Conservation (phyloP, 495 filamentous ascomycete genomes). For the Trichoderma reesei region DNA sequence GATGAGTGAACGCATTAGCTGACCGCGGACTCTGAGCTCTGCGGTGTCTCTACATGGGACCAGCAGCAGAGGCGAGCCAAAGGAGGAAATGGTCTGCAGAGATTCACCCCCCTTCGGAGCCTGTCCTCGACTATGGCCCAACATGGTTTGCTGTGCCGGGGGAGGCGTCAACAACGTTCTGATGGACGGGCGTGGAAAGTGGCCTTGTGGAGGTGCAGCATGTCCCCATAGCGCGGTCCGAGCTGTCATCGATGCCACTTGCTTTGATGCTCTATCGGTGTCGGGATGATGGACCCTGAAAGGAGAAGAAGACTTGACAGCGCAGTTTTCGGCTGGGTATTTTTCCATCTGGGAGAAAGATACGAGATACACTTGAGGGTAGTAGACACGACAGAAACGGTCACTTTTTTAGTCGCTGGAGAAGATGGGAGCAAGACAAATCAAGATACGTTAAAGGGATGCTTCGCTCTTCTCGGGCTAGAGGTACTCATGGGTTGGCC, state of each 20-base stretch:
- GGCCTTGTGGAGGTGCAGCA: constrained; percentile 2
- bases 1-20: not conserved
- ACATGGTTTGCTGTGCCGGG: not conserved
- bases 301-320: not conserved
- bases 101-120: not conserved
- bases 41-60: not conserved
- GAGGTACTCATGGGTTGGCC: not conserved
- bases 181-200: not conserved
- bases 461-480: not conserved
- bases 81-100: not conserved
- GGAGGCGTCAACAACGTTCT: not conserved
- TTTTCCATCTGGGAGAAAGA: not conserved
- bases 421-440: no score
- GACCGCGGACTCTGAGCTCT: not conserved
- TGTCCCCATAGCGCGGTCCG: not conserved
- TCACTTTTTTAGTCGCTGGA: no score
- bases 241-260: not conserved
- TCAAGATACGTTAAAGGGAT: no score
- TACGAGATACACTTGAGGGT: not conserved
- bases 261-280: not conserved
- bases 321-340: not conserved
- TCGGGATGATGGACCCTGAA: not conserved
- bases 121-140: not conserved
- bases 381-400: no score
- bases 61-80: not conserved